phyloP scores from a whole-genome alignment of 768 basidiomycete species.

The Crucibulum laeve region DNA sequence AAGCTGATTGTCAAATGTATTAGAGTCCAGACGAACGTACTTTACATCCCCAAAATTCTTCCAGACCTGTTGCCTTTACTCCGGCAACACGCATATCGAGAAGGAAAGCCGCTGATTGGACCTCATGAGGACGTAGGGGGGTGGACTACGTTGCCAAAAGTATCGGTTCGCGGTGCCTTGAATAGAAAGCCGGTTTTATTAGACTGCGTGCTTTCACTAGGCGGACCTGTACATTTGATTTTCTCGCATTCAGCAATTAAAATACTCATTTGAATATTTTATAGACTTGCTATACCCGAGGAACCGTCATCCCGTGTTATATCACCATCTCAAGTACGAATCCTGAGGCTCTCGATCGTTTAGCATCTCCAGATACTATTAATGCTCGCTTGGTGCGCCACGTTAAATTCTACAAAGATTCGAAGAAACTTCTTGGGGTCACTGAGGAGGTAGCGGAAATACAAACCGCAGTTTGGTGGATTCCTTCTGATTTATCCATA shows the following conservation, averaged over 20 bases:
- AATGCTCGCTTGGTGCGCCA: conserved; percentile 21
- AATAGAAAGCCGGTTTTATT: conserved; percentile 19
- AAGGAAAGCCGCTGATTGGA: conserved; percentile 20
- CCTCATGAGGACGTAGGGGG: conserved; percentile 30
- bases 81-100: conserved; percentile 29
- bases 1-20: conserved; percentile 12
- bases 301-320: conserved; percentile 32
- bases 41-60: conserved; percentile 26
- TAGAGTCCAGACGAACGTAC: conserved; percentile 17
- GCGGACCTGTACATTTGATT: conserved; percentile 25
- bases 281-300: conserved; percentile 32
- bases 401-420: conserved; percentile 18
- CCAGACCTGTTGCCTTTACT: conserved; percentile 25
- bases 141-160: conserved; percentile 23
- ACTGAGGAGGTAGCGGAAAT: conserved; percentile 11
- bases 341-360: conserved; percentile 22
- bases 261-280: not conserved
- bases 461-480: conserved; percentile 25
- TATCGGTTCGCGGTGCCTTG: conserved; percentile 14
- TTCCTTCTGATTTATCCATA: conserved; percentile 3
- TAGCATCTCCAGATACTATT: conserved; percentile 19
- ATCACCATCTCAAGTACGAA: conserved; percentile 23
- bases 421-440: conserved; percentile 1
- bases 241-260: not conserved
- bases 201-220: conserved; percentile 26